These are phyloP conservation scores for Gaultheria prostrata DNA, from an alignment of 148 eudicot species.

Conservation along the genomic window DNA sequence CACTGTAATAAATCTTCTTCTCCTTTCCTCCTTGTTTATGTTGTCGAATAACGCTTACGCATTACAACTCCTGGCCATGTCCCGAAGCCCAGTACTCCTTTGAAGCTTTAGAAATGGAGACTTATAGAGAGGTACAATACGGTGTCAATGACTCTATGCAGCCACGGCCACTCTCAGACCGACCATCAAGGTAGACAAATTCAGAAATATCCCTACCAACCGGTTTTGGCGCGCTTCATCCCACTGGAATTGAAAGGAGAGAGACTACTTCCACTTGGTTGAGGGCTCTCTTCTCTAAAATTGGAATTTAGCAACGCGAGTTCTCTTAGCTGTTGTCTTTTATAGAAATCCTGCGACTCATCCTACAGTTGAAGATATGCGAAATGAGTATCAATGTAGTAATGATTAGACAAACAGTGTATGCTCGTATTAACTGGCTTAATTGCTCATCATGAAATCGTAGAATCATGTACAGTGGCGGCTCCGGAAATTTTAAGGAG, in stretches of 20 bases:
- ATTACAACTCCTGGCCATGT: conserved; percentile 4
- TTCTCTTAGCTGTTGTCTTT: conserved; percentile 48
- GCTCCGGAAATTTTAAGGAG: too few species aligned
- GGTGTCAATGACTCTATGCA: conserved; percentile 8
- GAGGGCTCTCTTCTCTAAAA: conserved; percentile 47
- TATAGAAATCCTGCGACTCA: conserved; percentile 43
- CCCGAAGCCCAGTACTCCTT: neutral
- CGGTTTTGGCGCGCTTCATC: conserved; percentile 46
- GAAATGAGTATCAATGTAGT: neutral
- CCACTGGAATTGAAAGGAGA: conserved; percentile 44
- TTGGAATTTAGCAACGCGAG: conserved; percentile 45
- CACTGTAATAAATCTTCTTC: conserved; percentile 1
- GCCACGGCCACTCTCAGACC: neutral
- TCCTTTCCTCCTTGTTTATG: neutral
- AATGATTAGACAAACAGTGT: neutral
- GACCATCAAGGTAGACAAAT: neutral
- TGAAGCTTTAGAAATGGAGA: conserved; percentile 8
- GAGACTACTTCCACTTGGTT: conserved; percentile 36
- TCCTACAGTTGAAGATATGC: conserved; percentile 28
- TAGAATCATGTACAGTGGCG: too few species aligned
- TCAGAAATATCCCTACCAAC: conserved; percentile 17
- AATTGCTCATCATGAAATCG: neutral
- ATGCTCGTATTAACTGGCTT: neutral
- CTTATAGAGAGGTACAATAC: neutral
- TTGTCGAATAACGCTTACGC: neutral